Evolutionary conservation across 768 basidiomycete genomes (phyloP), one percentile per base, ranked within the genome.

Genomic region (Leccinum boreale): DNA sequence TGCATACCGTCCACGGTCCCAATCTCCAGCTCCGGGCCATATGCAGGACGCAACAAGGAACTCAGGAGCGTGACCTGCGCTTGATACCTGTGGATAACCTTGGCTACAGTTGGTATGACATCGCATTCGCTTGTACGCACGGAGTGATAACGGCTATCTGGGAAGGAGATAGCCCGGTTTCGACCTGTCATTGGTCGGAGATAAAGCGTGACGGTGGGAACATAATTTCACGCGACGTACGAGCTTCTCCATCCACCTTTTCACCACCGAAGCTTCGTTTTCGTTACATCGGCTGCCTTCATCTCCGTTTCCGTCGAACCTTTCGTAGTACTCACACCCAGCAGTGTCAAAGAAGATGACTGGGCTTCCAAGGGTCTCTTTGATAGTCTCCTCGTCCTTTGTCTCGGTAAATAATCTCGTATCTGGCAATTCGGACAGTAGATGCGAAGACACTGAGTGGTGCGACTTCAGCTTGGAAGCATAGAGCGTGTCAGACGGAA

Each of bases 1-100:
- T 99, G 97, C 87, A 98, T 91, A 0, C 94, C 94, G 67, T 98
- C 97, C 1, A 98, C 94, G 0, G 90, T 92, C 1, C 95, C 97
- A 46, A 97, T 92, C 63, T 98, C 94, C 1, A 98, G 80, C 24
- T 76, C 75, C 0, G 77, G 70, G 0, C 89, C 89, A 64, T 90
- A 80, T n/a, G 75, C 69, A 0, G 88, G 85, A 23, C 89, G 84
- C 19, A 99, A 75, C 45, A 93, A 75, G 0, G 88, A 85, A 0
- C 91, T 83, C 39, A 98, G 77, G 1, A 94, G 79, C 3, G 89
- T 84, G 4, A 98, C 95, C 72, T 99, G 97, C 0, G 94, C 92
- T 77, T 97, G 94, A 73, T 99, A 96, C 51, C 90, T 68, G 33
- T 42, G 48, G 26, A 47, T n/a, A 21, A 35, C 19, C 24, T 33